Base-by-base conservation (phyloP, 495 filamentous ascomycete genomes). In the Aspergillus cavernicola region DNA sequence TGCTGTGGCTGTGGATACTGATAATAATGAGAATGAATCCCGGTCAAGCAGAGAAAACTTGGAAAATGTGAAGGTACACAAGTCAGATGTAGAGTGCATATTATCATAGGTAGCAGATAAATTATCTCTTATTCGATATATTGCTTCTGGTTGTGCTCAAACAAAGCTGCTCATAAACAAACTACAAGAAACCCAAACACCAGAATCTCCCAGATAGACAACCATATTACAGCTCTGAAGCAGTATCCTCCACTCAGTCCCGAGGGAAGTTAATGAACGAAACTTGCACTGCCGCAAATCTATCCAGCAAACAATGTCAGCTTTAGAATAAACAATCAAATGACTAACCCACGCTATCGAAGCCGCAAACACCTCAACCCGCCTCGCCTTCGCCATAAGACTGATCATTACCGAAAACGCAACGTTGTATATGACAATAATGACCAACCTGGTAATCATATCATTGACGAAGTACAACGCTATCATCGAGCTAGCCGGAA, bases 341-440 rank as follows among this genome's bases (percentile, higher is more conserved):
- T n/a, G n/a, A n/a, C n/a, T n/a, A n/a, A 42, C 48, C n/a, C 16
- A 51, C 48, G 48, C 48, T 3, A 37, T 51, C 15, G 48, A 51
- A 22, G 48, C 48, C 12, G 48, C 48, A 42, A 51, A 51, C 12
- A 51, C 36, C 24, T 51, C 48, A 11, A 51, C 48, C n/a, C 48
- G 48, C 26, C 48, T 40, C 16, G 48, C 37, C 36, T 51, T 51
- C 2, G 48, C 37, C 37, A 51, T 22, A 7, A 51, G 37, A 6
- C 48, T 37, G 2, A 51, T n/a, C 31, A 51, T 51, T 4, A 51
- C 42, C 11, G 48, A 51, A 23, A 51, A 51, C 0, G 16, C 48
- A 11, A 51, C 18, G 20, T 51, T 51, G 37, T 40, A 51, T 1
- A 51, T 16, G 9, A 51, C 16, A n/a, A 51, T 51, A n/a, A 51